These are phyloP conservation scores for Pythium phragmiticola DNA, from an alignment of 352 stramenopile species.

Conservation along the genomic window DNA sequence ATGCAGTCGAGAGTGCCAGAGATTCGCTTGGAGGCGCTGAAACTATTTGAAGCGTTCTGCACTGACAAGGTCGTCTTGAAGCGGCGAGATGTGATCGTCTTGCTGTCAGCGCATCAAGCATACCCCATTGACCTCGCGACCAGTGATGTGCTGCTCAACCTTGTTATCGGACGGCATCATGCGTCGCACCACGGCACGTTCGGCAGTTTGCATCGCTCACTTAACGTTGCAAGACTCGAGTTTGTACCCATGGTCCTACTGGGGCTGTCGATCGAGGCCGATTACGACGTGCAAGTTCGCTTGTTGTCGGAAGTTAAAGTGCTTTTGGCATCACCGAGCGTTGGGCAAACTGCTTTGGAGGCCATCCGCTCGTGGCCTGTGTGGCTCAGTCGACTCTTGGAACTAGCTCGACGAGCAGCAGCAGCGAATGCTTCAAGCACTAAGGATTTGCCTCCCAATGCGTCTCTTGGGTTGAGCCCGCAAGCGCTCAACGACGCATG, in stretches of 20 bases:
- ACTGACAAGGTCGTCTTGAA: constrained; percentile 60
- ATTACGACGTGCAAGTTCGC: constrained; percentile 49
- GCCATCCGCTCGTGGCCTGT: constrained; percentile 70
- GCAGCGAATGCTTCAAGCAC: neutral
- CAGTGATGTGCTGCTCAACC: constrained; percentile 56
- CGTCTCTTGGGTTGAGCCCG: constrained; percentile 12
- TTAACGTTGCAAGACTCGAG: constrained; percentile 51
- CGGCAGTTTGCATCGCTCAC: constrained; percentile 24
- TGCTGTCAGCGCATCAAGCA: constrained; percentile 50
- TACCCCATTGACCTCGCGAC: constrained; percentile 48
- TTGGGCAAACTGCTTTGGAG: constrained; percentile 59
- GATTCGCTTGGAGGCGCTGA: constrained; percentile 57
- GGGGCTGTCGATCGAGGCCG: constrained; percentile 41
- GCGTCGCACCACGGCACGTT: constrained; percentile 2
- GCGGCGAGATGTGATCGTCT: constrained; percentile 60
- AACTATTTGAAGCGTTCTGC: constrained; percentile 72
- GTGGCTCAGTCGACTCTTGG: constrained; percentile 56
- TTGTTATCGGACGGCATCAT: constrained; percentile 58
- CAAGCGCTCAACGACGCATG: constrained; percentile 57
- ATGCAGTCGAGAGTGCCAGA: constrained; percentile 48
- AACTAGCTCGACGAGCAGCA: constrained; percentile 24
- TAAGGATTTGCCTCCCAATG: neutral
- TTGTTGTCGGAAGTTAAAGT: constrained; percentile 56
- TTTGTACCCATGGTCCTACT: constrained; percentile 62
- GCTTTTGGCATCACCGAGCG: constrained; percentile 40